Conservation (phyloP, 768 basidiomycete species). For the Lactifluus subvellereus region DNA sequence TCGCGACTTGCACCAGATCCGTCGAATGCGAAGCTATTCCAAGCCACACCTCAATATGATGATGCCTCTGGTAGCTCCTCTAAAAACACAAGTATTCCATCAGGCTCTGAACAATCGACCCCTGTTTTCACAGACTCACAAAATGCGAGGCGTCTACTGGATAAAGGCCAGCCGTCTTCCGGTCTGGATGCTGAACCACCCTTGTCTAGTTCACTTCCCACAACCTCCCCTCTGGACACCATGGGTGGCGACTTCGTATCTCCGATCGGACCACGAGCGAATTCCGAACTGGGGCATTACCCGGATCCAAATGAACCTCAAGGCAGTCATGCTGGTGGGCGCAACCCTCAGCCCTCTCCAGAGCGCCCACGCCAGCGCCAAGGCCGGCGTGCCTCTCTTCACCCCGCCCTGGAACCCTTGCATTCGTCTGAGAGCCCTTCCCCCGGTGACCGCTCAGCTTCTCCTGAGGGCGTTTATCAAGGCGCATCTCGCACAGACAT, state of each 20-base stretch:
- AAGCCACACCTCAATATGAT: constrained; percentile 34
- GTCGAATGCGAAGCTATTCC: constrained; percentile 55
- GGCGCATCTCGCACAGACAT: constrained; percentile 45
- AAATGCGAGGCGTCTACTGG: constrained; percentile 38
- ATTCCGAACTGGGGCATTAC: constrained; percentile 81
- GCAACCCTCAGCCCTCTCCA: constrained; percentile 43
- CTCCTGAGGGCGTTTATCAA: constrained; percentile 42
- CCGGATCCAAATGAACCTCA: constrained; percentile 49
- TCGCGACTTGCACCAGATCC: constrained; percentile 51
- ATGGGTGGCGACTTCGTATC: constrained; percentile 25
- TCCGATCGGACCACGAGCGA: constrained; percentile 49
- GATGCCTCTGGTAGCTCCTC: constrained; percentile 27
- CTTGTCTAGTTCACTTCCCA: constrained; percentile 56
- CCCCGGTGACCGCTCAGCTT: constrained; percentile 30
- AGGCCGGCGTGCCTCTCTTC: constrained; percentile 56
- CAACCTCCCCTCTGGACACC: constrained; percentile 40
- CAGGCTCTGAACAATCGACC: constrained; percentile 38
- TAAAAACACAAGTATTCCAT: constrained; percentile 46
- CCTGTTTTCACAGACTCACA: constrained; percentile 35
- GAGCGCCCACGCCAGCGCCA: constrained; percentile 52
- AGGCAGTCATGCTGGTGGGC: constrained; percentile 27
- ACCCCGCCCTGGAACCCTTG: constrained; percentile 49
- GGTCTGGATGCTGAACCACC: constrained; percentile 48
- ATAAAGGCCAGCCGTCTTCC: constrained; percentile 42
- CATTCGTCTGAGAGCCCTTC: constrained; percentile 44